Evolutionary conservation across 2,329 filamentous ascomycete species (phyloP).

Genomic region (Xenosphaeropsis pyriputrescens): DNA sequence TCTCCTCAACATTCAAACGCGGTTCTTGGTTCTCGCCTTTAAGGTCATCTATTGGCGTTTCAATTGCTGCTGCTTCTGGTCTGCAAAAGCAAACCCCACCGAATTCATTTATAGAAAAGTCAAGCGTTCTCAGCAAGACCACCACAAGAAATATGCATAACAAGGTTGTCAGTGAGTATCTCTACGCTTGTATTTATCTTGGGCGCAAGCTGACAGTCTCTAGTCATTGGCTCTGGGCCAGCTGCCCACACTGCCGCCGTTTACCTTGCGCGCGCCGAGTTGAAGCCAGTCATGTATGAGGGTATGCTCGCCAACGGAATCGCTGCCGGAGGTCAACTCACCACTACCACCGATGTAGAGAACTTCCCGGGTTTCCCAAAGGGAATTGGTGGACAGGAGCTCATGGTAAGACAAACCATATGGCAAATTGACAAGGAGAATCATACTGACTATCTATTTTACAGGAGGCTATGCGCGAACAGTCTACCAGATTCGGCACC

Average conservation of each 20-base stretch:
- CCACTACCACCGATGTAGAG: conserved; percentile 95
- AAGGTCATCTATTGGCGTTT: conserved; percentile 59
- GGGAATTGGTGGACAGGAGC: conserved; percentile 69
- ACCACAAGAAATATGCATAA: conserved; percentile 61
- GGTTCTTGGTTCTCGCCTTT: conserved; percentile 39
- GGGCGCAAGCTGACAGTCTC: too few species aligned
- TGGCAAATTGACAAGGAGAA: too few species aligned
- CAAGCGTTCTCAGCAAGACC: conserved; percentile 13
- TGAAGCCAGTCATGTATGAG: conserved; percentile 93
- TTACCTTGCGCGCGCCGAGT: conserved; percentile 86
- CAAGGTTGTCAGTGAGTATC: conserved; percentile 54
- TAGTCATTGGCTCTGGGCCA: conserved; percentile 77
- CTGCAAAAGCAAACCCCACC: conserved; percentile 35
- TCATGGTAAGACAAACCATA: conserved; percentile 44
- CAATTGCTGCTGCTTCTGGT: conserved; percentile 53
- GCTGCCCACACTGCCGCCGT: conserved; percentile 95
- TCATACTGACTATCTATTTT: too few species aligned
- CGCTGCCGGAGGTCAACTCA: conserved; percentile 89
- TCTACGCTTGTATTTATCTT: too few species aligned
- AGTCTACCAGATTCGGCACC: conserved; percentile 86
- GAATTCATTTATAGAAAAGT: conserved; percentile 8
- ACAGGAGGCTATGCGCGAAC: conserved; percentile 71
- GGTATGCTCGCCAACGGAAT: conserved; percentile 96
- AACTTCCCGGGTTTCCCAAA: conserved; percentile 94
- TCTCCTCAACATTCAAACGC: conserved; percentile 68